Evolutionary conservation across 768 basidiomycete genomes (phyloP), one percentile per base, ranked within the genome.

Genomic region (Trametes meyenii): DNA sequence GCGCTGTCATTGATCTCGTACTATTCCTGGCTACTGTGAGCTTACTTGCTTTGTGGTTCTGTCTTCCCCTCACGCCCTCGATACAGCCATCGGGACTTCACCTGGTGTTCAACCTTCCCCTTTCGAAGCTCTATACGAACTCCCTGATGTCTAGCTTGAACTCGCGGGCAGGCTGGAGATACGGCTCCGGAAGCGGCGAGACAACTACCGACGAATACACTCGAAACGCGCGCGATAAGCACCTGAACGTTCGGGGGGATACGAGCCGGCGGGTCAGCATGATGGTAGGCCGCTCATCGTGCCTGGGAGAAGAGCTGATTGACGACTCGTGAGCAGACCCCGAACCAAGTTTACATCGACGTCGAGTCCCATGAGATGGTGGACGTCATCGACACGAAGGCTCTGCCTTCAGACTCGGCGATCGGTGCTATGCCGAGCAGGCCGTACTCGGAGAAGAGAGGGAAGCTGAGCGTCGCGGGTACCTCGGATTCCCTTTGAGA

Each of bases 101-200:
- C 53, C 67, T 77, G 2, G 57, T 73, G 10, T 76, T 77, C 66
- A 75, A 75, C 55, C 52, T 77, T 7, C 74, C 76, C 0, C 70
- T 77, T 8, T 73, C 74, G 14, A 77, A 77, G 67, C 61, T 77
- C 16, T 77, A 77, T 60, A 75, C 74, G 35, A 77, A 76, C 65
- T 74, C 74, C 0, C 64, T 78, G 23, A 71, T 78, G 73, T 77
- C 76, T 17, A 75, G 71, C 54, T 50, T 78, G 53, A 78, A 77
- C 64, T 73, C 76, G 1, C 74, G 77, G 17, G 70, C 70, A 7
- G 73, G 70, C 35, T 76, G 74, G 75, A 71, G 63, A 55, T 67
- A 69, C 53, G 66, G 69, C 5, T 62, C 49, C 21, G 45, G 46
- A 12, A 62, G 55, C 55, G 64, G 64, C 49, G 62, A 58, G 35